Percentiles rank a stretch among this genome's conserved stretches.
Evolutionary conservation across 495 filamentous ascomycete genomes (phyloP).

Genomic region (Neurospora sp.): DNA sequence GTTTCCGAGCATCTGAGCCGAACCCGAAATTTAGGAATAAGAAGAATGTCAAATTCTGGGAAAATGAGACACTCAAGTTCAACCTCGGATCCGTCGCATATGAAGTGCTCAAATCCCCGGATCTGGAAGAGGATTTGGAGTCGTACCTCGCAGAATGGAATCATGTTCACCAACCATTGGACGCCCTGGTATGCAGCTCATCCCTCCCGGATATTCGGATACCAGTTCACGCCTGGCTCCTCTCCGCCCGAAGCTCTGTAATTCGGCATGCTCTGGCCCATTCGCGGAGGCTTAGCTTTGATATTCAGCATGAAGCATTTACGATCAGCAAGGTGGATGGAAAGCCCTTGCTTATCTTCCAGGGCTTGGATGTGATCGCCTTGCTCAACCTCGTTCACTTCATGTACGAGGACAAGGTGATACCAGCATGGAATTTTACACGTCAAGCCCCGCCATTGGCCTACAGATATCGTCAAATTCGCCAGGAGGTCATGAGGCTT

Average conservation of each 20-base stretch:
- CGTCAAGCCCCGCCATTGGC: conserved; percentile 51
- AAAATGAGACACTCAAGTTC: conserved; percentile 17
- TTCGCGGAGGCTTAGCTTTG: conserved; percentile 31
- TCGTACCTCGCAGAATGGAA: conserved; percentile 29
- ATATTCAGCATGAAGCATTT: conserved; percentile 42
- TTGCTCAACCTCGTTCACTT: conserved; percentile 72
- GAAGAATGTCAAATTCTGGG: conserved; percentile 26
- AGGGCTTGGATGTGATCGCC: conserved; percentile 61
- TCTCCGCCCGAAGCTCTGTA: conserved; percentile 61
- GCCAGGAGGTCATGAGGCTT: conserved; percentile 72
- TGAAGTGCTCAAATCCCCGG: conserved; percentile 42
- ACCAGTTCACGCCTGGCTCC: conserved; percentile 74
- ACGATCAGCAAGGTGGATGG: conserved; percentile 45
- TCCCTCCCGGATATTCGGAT: conserved; percentile 54
- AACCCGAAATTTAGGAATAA: conserved; percentile 13
- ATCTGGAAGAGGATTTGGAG: conserved; percentile 47
- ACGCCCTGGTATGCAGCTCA: conserved; percentile 42
- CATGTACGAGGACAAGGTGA: conserved; percentile 66
- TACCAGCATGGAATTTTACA: conserved; percentile 77
- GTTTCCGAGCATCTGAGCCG: conserved; percentile 29
- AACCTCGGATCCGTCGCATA: conserved; percentile 29
- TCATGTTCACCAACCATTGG: conserved; percentile 28
- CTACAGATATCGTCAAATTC: conserved; percentile 63
- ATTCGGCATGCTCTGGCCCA: conserved; percentile 52
- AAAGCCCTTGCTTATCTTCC: conserved; percentile 45